Base-by-base conservation (phyloP, 345 rosid species). In the Hibiscus tridactylites region DNA sequence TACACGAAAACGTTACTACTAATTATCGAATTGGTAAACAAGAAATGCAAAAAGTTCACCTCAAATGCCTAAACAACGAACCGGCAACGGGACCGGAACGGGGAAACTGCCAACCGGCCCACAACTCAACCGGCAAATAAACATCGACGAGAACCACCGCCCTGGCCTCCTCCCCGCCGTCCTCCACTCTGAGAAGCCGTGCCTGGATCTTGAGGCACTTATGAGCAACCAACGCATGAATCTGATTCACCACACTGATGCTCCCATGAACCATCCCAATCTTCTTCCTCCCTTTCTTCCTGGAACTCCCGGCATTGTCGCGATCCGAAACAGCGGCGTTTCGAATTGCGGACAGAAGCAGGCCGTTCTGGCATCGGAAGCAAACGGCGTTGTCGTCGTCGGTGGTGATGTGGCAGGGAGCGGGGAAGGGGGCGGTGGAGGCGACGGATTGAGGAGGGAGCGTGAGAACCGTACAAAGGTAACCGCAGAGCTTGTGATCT, bases 61-160 rank as follows among this genome's bases (percentile, higher is more conserved):
- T 90, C 77, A 95, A 68, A 76, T 95, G 99, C 75, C 85, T 80
- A 76, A 89, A 87, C 61, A 95, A 77, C 13, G 91, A 73, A 65
- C 85, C 88, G 50, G 96, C 97, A 57, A 84, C 57, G 13, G 92
- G 67, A 5, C 81, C 80, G 0, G 75, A 85, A 73, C 76, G 85
- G 0, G 97, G 93, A 72, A 95, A 90, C 81, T 92, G 99, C 97
- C 96, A 88, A 5, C 92, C 96, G 6, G 87, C 74, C 96, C 93
- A 90, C 72, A 88, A 42, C 12, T 79, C 87, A 68, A 86, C 15
- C 19, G 90, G 97, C 65, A 95, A 66, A 69, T 79, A 88, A 11
- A 90, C 90, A 75, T 95, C 99, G 15, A 90, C 92, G 57, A 95
- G 79, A 62, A 89, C 88, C 31, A 85, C 86, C 19, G 78, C 92